Evolutionary conservation across 345 rosid species (phyloP), one percentile per base, ranked within the genome.

Genomic region (Pelargonium nanum): DNA sequence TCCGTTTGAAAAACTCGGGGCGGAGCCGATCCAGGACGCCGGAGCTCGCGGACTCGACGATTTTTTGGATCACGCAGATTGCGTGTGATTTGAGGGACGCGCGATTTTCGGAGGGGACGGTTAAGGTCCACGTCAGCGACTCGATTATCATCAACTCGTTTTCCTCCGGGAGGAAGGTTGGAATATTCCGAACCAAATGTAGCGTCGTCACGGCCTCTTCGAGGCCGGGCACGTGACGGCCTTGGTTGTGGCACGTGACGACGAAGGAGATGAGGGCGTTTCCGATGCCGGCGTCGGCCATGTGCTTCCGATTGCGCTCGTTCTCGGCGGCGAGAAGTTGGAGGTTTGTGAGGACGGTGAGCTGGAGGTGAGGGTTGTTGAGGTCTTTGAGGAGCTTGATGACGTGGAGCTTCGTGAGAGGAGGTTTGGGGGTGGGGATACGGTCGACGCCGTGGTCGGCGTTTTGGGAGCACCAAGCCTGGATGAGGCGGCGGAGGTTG

Each of bases 401-500:
- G 65, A 83, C 21, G 40, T 75, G 69, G 13, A 20, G 65, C 56
- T 66, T 77, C 17, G 75, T 78, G 2, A 80, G 67, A 53, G 83
- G 73, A 52, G 73, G 75, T 62, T 72, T 77, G 0, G 89, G 96
- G 0, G 89, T 78, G 3, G 94, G 81, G 57, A 86, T 76, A 34
- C 75, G 63, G 22, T 75, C 79, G 34, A 83, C 55, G 4, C 89
- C 87, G 5, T 56, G 55, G 1, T 81, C 70, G 5, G 83, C 78
- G 56, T 83, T 89, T 21, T 80, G 80, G 2, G 65, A 64, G 71
- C 84, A 74, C 96, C 96, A 88, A 5, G 81, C 75, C 66, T 85
- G 92, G 57, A 85, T 81, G 4, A 88, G 65, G 17, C 94, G 81
- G 57, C 89, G 88, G 51, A 91, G 69, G 55, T 75, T 87, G 66